Evolutionary conservation across 108 stramenopile genomes (phyloP).

Genomic region (Chaetoceros muelleri): DNA sequence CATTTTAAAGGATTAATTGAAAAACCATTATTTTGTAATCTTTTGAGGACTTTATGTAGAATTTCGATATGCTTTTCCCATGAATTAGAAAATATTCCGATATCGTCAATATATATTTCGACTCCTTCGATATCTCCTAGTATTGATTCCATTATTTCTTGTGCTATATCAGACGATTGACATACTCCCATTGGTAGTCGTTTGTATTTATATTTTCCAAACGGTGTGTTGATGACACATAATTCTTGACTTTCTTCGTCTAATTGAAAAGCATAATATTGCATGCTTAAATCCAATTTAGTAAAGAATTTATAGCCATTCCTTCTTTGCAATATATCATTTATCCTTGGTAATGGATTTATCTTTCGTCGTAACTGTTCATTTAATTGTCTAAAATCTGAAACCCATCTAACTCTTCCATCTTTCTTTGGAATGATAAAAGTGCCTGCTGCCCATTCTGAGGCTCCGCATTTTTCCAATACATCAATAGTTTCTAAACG

Average conservation of each 20-base stretch:
- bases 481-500: slow-evolving; percentile 15
- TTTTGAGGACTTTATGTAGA: slow-evolving; percentile 1
- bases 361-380: slow-evolving; percentile 14
- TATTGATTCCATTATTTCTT: slow-evolving; percentile 21
- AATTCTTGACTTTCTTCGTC: slow-evolving; percentile 11
- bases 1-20: slow-evolving; percentile 28
- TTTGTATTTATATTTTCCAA: slow-evolving; percentile 14
- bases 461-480: neutral
- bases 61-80: slow-evolving; percentile 12
- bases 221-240: slow-evolving; percentile 18
- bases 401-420: slow-evolving; percentile 20
- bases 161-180: slow-evolving; percentile 20
- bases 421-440: slow-evolving; percentile 26
- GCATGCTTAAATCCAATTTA: slow-evolving; percentile 23
- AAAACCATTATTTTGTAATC: slow-evolving; percentile 20
- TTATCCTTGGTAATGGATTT: slow-evolving; percentile 26
- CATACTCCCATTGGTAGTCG: slow-evolving; percentile 16
- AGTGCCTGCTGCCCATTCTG: slow-evolving; percentile 14
- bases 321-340: slow-evolving; percentile 17
- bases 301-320: slow-evolving; percentile 16
- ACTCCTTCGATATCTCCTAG: slow-evolving; percentile 10
- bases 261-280: slow-evolving; percentile 28
- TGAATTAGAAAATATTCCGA: slow-evolving; percentile 6
- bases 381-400: slow-evolving; percentile 29
- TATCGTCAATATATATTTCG: slow-evolving; percentile 30